A percentile compares a stretch with the other conserved stretches of the same genome.
Evolutionary conservation across 306 rosid species (phyloP).

Genomic region (Sophora flavescens): DNA sequence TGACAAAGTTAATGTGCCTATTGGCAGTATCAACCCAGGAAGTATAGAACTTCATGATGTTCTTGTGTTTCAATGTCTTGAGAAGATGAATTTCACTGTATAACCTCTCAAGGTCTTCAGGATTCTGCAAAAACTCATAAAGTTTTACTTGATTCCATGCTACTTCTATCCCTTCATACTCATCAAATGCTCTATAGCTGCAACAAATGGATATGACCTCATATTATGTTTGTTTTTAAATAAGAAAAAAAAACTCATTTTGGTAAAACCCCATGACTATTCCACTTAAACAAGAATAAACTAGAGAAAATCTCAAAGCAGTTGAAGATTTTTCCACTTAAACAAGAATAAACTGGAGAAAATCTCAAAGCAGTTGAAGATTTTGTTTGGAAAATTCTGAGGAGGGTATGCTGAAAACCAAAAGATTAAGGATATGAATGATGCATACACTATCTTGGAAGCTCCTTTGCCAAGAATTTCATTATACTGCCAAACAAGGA

Average conservation of each 20-base stretch:
- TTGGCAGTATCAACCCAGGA: slow-evolving; percentile 92
- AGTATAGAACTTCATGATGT: slow-evolving; percentile 90
- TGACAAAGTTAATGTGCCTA: slow-evolving; percentile 91
- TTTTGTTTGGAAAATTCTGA: slow-evolving; percentile 31
- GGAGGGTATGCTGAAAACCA: slow-evolving; percentile 13
- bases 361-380: slow-evolving; percentile 15
- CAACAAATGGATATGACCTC: slow-evolving; percentile 44
- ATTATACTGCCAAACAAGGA: slow-evolving; percentile 69
- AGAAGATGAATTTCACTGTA: slow-evolving; percentile 96
- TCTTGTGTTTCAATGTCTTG: slow-evolving; percentile 83
- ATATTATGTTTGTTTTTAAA: not conserved
- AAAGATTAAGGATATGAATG: slow-evolving; percentile 41
- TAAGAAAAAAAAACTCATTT: slow-evolving; percentile 16
- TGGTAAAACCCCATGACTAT: slow-evolving; percentile 33
- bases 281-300: slow-evolving; percentile 27
- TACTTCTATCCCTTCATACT: slow-evolving; percentile 96
- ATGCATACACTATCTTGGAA: slow-evolving; percentile 86
- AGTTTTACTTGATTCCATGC: slow-evolving; percentile 99
- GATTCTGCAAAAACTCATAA: slow-evolving; percentile 72
- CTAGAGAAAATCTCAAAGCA: slow-evolving; percentile 15
- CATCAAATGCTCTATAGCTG: slow-evolving; percentile 94
- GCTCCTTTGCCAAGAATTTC: slow-evolving; percentile 99
- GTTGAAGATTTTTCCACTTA: slow-evolving; percentile 12
- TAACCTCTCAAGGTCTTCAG: slow-evolving; percentile 89
- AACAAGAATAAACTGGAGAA: slow-evolving; percentile 26